A percentile compares a stretch with the other conserved stretches of the same genome.
These are phyloP conservation scores for Acanthamoeba castellanii DNA, from an alignment of 208 protist genomes.

Conservation along the genomic window DNA sequence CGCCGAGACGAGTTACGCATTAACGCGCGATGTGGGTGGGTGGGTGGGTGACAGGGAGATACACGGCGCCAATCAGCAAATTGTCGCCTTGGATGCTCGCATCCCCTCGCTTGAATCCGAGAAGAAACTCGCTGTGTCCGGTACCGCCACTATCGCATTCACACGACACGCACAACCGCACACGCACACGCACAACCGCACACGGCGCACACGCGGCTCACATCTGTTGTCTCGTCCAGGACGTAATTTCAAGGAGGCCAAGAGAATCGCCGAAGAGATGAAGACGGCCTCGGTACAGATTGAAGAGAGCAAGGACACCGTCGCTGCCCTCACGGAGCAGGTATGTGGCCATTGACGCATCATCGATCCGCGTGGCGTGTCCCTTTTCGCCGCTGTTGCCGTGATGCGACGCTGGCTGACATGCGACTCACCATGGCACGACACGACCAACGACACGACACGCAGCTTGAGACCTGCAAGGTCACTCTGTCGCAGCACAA, in stretches of 20 bases:
- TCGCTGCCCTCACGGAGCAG: neutral
- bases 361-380: too few relatives aligned
- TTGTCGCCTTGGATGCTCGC: neutral
- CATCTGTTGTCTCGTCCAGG: too few relatives aligned
- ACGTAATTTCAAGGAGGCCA: slow-evolving; percentile 39
- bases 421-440: neutral
- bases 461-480: neutral
- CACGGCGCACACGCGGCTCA: too few relatives aligned
- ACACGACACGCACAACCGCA: slow-evolving; percentile 24
- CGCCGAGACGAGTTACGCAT: too few relatives aligned
- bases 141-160: neutral
- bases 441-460: too few relatives aligned
- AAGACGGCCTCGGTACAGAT: slow-evolving; percentile 31
- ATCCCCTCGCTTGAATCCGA: slow-evolving; percentile 29
- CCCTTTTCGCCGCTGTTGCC: too few relatives aligned
- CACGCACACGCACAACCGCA: too few relatives aligned
- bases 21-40: too few relatives aligned
- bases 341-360: too few relatives aligned
- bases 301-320: neutral
- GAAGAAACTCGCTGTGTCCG: slow-evolving; percentile 39
- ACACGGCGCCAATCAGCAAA: slow-evolving; percentile 6
- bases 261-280: slow-evolving; percentile 44
- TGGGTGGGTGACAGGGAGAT: too few relatives aligned
- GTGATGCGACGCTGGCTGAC: too few relatives aligned
- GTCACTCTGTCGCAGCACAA: neutral